phyloP scores from a whole-genome alignment of 176 grass and related monocot species.

The Aegilops longissima region DNA sequence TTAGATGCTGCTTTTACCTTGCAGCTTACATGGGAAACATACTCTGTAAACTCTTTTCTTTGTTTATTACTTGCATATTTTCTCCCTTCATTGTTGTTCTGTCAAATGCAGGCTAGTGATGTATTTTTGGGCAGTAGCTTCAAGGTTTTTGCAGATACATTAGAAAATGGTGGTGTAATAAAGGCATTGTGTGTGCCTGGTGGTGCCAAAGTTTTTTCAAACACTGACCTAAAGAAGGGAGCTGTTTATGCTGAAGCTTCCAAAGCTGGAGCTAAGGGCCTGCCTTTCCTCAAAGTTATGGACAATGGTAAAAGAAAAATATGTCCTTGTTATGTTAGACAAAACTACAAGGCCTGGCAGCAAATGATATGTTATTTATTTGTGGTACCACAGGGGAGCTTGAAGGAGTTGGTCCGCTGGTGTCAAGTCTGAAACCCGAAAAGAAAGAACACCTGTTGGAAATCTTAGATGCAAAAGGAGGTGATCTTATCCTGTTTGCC shows the following conservation, averaged over 20 bases:
- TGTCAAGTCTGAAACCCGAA: constrained; percentile 66
- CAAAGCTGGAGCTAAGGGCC: constrained; percentile 92
- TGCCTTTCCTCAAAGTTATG: constrained; percentile 93
- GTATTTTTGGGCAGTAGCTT: constrained; percentile 67
- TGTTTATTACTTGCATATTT: constrained; percentile 7
- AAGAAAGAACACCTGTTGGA: constrained; percentile 61
- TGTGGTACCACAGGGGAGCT: constrained; percentile 57
- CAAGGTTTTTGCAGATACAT: constrained; percentile 89
- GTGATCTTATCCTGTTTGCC: constrained; percentile 94
- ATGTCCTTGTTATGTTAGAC: background rate
- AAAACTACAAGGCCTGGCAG: background rate
- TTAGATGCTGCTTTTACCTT: background rate
- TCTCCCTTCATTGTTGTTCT: constrained; percentile 17
- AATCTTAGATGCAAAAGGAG: constrained; percentile 51
- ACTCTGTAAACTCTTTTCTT: background rate
- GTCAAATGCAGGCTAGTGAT: constrained; percentile 70
- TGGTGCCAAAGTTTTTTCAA: constrained; percentile 81
- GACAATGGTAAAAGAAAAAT: constrained; percentile 61
- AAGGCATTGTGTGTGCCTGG: constrained; percentile 78
- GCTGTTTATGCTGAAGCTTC: constrained; percentile 79
- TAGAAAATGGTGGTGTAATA: constrained; percentile 72
- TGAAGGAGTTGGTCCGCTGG: constrained; percentile 77
- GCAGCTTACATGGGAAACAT: background rate
- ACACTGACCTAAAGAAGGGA: constrained; percentile 95
- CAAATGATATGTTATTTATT: constrained; percentile 1